Base-by-base conservation (phyloP, 2,329 filamentous ascomycete genomes). In the Lasiodiplodia hormozganensis region DNA sequence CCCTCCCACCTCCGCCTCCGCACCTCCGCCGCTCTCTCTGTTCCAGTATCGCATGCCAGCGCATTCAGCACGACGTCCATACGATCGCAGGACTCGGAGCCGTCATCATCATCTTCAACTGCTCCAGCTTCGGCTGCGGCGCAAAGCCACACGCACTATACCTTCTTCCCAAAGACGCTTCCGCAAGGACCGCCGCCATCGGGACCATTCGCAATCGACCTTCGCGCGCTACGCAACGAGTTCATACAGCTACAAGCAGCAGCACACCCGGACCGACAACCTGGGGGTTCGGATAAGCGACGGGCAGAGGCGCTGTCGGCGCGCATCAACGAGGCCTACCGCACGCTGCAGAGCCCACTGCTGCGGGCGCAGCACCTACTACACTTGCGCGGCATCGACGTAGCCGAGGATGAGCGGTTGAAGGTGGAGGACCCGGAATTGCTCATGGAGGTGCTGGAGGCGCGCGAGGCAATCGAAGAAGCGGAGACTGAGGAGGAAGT, bases 291-390 rank as follows among this genome's bases (percentile, higher is more conserved):
- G 4, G 76, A 82, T 47, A 89, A 89, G 73, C 81, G 82, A 51
- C 83, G 86, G 58, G 93, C 94, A 23, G 92, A 96, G 79, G 91
- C 89, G 0, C 84, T 90, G n/a, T 96, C 92, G 11, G 88, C 93
- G 8, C 86, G 88, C 31, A 94, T 98, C 79, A 98, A 98, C 84
- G 90, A 94, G 72, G 96, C 96, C 0, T 98, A 96, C 85, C 90
- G 89, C 75, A 97, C 94, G 2, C 87, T 99, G 0, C 83, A 87
- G 62, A 88, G 90, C 73, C 94, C 96, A 18, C 83, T 99, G 14
- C 80, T 88, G 58, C 88, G 96, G 28, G 94, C 95, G n/a, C 93
- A 97, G 78, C 97, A 98, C 78, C 82, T 98, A 6, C 86, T 98
- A 0, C 80, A 82, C 4, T 82, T 90, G 62, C 86, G 90, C 51